Evolutionary conservation across 306 rosid species (phyloP), one percentile per base, ranked within the genome.

Genomic region (Pachyrhizus erosus): DNA sequence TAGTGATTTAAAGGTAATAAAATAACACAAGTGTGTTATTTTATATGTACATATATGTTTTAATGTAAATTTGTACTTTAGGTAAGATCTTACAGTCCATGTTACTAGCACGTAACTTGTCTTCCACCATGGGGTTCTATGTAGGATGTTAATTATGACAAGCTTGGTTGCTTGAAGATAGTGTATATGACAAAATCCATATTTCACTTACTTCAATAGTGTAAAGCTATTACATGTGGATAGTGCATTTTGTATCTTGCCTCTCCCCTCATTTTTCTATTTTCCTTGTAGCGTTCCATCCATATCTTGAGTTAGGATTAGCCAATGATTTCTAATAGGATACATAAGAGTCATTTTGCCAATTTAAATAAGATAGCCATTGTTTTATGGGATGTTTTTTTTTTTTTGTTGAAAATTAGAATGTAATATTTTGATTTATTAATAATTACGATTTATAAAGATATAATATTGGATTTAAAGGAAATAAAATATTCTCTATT

Each of bases 281-380:
- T 27, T 33, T 23, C 17, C 72, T 8, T 43, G 9, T 18, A 6
- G 62, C 72, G 14, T 66, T 62, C 58, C 45, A n/a, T 58, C 27
- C 42, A 54, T 40, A 65, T 82, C n/a, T 55, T n/a, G n/a, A 45
- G 31, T 60, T 48, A 60, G 58, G 20, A 46, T 76, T 82, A 14
- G 17, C 49, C 64, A 57, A 3, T 15, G 73, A 24, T 52, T 76
- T 68, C 43, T 52, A 11, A 51, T 23, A 17, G 42, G 78, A 80
- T 43, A 49, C 40, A 70, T 43, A 57, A 46, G 72, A n/a, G n/a
- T n/a, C 31, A 12, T 58, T 62, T 74, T 60, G 58, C 76, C 76
- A 2, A 60, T 60, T 33, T 40, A 54, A 21, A 62, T 54, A 20
- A 23, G 34, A 58, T n/a, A n/a, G n/a, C n/a, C n/a, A n/a, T n/a